Base-by-base conservation (phyloP, 495 filamentous ascomycete species). In the Rhypophila decipiens region DNA sequence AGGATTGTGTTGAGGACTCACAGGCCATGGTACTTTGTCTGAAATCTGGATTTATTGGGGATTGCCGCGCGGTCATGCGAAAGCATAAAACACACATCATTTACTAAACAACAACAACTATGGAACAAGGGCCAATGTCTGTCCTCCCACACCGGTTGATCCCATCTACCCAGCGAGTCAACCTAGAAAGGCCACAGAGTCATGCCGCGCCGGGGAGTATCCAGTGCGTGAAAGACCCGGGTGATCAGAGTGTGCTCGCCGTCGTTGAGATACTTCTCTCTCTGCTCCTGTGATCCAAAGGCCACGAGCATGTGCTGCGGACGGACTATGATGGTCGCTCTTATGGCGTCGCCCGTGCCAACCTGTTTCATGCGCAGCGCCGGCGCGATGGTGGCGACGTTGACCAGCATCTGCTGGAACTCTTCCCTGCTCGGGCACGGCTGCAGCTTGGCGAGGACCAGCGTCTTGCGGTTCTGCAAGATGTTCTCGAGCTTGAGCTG, bases 261-360 rank as follows among this genome's bases (percentile, higher is more conserved):
- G 11, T 22, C 27, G 2, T 22, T 35, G 0, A 35, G 12, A n/a
- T 56, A 56, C 21, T 45, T 51, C 10, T 58, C 46, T 20, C 37
- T 44, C 49, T 49, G 51, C 34, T 59, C 56, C 13, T 52, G 13
- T 9, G 31, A 7, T 2, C 55, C 60, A 57, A 55, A 66, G 1
- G 57, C 63, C 3, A 66, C 56, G 3, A 63, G 44, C 50, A 64
- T 46, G 17, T 56, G 53, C 47, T 64, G 59, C 50, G 43, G 51
- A 21, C 55, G 56, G 8, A 63, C 48, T 2, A 60, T 22, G 5
- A 24, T 35, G 2, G 55, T 53, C 29, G 56, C 53, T 44, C 56
- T 53, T 33, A 62, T 49, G 4, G 37, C 41, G 24, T 52, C 44
- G 2, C 55, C 50, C 39, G 34, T 53, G 12, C 59, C 55, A 5